Evolutionary conservation across 2,329 filamentous ascomycete species (phyloP).

Genomic region (Monosporascus sp.): DNA sequence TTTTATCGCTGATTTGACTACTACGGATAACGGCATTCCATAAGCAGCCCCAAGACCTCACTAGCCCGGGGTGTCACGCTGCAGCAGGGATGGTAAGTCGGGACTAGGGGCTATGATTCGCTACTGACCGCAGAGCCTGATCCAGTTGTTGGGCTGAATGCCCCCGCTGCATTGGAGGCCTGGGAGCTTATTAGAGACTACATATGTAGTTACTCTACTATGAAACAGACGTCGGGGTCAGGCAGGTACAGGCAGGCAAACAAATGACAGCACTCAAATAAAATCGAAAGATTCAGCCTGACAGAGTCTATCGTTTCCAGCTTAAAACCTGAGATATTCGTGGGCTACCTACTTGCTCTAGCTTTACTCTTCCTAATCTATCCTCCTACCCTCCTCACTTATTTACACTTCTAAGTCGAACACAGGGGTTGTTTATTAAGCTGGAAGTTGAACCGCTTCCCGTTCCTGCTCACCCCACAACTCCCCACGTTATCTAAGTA

Average conservation of each 20-base stretch:
- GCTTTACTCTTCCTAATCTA: not conserved
- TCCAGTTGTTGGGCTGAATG: conserved; percentile 1
- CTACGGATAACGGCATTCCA: too few relatives aligned
- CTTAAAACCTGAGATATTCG: not conserved
- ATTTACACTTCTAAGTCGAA: too few relatives aligned
- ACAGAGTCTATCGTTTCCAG: not conserved
- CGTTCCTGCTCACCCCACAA: not conserved
- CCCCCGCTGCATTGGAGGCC: not conserved
- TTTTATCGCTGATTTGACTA: too few relatives aligned
- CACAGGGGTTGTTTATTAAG: too few relatives aligned
- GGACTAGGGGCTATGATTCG: conserved; percentile 19
- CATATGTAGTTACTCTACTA: not conserved
- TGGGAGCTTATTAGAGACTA: not conserved
- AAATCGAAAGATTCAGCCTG: not conserved
- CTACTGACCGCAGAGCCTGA: conserved; percentile 3
- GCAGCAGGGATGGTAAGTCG: conserved; percentile 16
- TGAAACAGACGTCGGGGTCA: not conserved
- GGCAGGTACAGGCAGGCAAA: not conserved
- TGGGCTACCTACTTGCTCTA: not conserved
- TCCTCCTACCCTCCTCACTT: too few relatives aligned
- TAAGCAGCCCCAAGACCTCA: too few relatives aligned
- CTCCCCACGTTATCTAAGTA: not conserved
- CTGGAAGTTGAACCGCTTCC: not conserved
- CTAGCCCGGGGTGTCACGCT: conserved; percentile 12
- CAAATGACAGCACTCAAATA: not conserved